A percentile compares a stretch with the other conserved stretches of the same genome.
phyloP scores from a whole-genome alignment of 1,284 basidiomycete species.

The Rhodotorula sp. region DNA sequence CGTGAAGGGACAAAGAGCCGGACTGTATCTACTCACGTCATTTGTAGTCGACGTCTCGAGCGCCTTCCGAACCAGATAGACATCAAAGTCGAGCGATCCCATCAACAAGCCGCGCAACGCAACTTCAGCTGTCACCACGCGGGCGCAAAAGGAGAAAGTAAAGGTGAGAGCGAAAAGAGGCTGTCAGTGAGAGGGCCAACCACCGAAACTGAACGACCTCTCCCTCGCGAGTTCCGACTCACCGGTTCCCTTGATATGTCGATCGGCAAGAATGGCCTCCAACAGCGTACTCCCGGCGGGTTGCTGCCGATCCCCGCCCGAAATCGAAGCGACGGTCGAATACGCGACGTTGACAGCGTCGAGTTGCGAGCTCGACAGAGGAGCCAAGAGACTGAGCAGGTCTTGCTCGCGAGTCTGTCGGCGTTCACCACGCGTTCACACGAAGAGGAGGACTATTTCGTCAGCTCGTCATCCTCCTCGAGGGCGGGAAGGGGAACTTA shows the following conservation, averaged over 20 bases:
- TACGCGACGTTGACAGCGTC: conserved; percentile 28
- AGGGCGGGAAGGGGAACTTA: too few relatives aligned
- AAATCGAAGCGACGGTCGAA: background rate
- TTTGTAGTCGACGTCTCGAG: conserved; percentile 24
- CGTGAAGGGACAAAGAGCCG: too few relatives aligned
- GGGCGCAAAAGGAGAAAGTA: too few relatives aligned
- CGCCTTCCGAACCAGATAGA: conserved; percentile 27
- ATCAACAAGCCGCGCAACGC: conserved; percentile 26
- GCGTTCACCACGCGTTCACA: background rate
- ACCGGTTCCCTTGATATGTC: conserved; percentile 31
- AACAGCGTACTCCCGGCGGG: conserved; percentile 22
- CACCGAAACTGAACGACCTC: too few relatives aligned
- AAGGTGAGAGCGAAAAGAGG: too few relatives aligned
- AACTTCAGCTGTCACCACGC: conserved; percentile 19
- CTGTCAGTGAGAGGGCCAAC: too few relatives aligned
- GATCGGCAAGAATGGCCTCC: conserved; percentile 18
- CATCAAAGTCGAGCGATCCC: conserved; percentile 36
- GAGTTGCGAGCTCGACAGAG: conserved; percentile 24
- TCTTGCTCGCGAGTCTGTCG: conserved; percentile 21
- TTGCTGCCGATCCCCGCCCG: background rate
- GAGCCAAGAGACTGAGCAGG: conserved; percentile 2
- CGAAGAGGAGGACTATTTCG: too few relatives aligned
- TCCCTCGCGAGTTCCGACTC: background rate
- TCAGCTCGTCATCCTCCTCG: too few relatives aligned
- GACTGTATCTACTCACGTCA: conserved; percentile 16